Evolutionary conservation across 257 asterid genomes (phyloP).

Genomic region (Solanum lignicaule): DNA sequence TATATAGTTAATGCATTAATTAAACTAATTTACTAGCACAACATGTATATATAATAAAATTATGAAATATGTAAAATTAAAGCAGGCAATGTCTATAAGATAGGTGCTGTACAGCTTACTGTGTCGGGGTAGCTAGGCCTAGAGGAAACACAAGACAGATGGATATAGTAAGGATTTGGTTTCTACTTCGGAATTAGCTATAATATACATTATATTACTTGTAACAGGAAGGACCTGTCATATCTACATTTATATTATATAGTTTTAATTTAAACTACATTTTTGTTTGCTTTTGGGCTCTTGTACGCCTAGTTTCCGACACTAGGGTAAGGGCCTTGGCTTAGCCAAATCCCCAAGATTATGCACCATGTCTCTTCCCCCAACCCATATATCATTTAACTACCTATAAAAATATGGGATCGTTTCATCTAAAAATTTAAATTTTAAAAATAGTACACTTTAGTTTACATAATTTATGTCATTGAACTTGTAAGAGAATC

Average conservation of each 20-base stretch:
- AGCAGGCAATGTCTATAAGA: slow-evolving; percentile 3
- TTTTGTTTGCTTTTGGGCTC: slow-evolving; percentile 13
- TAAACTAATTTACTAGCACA: neutral
- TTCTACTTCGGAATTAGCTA: neutral
- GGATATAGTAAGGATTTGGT: slow-evolving; percentile 17
- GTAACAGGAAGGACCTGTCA: slow-evolving; percentile 36
- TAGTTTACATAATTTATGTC: neutral
- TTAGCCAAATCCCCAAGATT: slow-evolving; percentile 37
- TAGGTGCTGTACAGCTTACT: slow-evolving; percentile 16
- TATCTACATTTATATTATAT: neutral
- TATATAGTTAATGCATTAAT: neutral
- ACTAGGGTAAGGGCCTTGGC: slow-evolving; percentile 28
- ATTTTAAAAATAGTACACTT: too few relatives aligned
- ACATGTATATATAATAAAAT: neutral
- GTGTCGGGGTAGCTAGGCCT: slow-evolving; percentile 15
- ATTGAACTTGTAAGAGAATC: neutral
- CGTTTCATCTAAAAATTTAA: neutral
- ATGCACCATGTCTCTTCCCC: slow-evolving; percentile 28
- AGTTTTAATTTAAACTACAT: neutral
- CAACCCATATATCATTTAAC: neutral
- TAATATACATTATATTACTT: neutral
- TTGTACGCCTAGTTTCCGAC: slow-evolving; percentile 49
- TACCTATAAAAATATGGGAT: neutral
- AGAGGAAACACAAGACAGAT: slow-evolving; percentile 6
- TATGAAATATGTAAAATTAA: neutral